Conservation (phyloP, 2,329 filamentous ascomycete genomes). For the Lecanicillium sp. region DNA sequence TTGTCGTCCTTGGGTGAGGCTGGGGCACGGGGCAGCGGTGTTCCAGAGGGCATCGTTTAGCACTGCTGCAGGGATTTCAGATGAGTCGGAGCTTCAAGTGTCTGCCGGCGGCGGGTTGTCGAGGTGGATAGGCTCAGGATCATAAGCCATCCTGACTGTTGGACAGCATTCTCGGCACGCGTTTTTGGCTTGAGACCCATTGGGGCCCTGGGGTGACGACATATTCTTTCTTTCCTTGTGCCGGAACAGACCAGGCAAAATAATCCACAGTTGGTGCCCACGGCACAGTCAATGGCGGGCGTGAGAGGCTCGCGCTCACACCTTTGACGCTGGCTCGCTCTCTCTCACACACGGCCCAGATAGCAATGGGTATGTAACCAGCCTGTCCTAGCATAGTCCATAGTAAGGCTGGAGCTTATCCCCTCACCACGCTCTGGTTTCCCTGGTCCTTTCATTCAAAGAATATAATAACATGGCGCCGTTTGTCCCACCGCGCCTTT, state of each 20-base stretch:
- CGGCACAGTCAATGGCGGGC: no score
- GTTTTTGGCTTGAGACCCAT: no score
- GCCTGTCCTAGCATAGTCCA: no score
- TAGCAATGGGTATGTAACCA: neutral
- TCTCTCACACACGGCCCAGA: no score
- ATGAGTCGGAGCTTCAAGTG: neutral
- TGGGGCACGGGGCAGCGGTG: conserved; percentile 11
- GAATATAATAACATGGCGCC: conserved; percentile 8
- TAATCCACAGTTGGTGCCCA: no score
- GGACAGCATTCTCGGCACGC: no score
- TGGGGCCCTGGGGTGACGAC: neutral
- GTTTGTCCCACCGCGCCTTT: conserved; percentile 9
- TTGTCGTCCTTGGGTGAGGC: conserved; percentile 27
- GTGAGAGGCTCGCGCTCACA: no score
- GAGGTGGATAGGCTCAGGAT: neutral
- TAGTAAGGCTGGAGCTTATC: no score
- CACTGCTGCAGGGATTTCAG: no score
- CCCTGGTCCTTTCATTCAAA: conserved; percentile 1
- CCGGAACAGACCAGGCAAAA: neutral
- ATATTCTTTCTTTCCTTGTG: no score
- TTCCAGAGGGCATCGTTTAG: no score
- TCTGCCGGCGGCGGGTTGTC: conserved; percentile 1
- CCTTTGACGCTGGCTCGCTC: neutral
- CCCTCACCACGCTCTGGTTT: conserved; percentile 7
- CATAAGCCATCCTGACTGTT: no score